phyloP scores from a whole-genome alignment of 75 land plant species.

The Sequoia sempervirens region DNA sequence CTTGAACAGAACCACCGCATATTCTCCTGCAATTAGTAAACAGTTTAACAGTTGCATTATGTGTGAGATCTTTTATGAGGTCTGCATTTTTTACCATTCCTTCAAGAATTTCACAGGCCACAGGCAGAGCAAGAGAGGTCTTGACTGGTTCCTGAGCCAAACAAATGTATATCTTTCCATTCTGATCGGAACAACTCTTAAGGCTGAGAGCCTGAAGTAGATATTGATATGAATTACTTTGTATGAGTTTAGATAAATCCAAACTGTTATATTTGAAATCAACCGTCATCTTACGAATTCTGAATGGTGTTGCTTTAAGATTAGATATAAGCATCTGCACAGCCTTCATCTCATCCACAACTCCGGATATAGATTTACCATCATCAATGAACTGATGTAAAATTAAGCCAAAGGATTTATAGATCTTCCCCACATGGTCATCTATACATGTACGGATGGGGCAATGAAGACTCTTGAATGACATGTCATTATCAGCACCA shows the following conservation, averaged over 20 bases:
- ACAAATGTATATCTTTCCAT: slow-evolving; percentile 28
- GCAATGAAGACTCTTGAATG: slow-evolving; percentile 31
- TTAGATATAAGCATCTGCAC: slow-evolving; percentile 38
- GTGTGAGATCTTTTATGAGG: slow-evolving; percentile 7
- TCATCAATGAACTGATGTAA: slow-evolving; percentile 19
- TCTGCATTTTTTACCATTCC: slow-evolving; percentile 29
- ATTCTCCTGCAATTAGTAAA: slow-evolving; percentile 50
- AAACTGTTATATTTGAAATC: slow-evolving; percentile 9
- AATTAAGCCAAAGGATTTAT: slow-evolving; percentile 41
- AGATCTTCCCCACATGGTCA: slow-evolving; percentile 58
- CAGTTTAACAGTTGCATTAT: slow-evolving; percentile 19
- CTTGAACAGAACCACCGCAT: slow-evolving; percentile 56
- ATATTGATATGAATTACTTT: slow-evolving; percentile 17
- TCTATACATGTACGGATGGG: slow-evolving; percentile 69
- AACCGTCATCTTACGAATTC: slow-evolving; percentile 28
- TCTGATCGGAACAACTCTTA: slow-evolving; percentile 15
- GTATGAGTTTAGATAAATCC: slow-evolving; percentile 8
- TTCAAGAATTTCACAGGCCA: slow-evolving; percentile 53
- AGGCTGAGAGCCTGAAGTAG: slow-evolving; percentile 50
- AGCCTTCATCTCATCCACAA: slow-evolving; percentile 26
- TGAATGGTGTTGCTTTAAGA: slow-evolving; percentile 50
- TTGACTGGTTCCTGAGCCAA: slow-evolving; percentile 57
- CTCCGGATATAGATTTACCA: slow-evolving; percentile 16
- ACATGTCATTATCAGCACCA: slow-evolving; percentile 26
- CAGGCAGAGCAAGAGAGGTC: slow-evolving; percentile 69